A percentile compares a stretch with the other conserved stretches of the same genome.
Conservation (phyloP, 2,329 filamentous ascomycete genomes). For the Beauveria pseudobassiana region DNA sequence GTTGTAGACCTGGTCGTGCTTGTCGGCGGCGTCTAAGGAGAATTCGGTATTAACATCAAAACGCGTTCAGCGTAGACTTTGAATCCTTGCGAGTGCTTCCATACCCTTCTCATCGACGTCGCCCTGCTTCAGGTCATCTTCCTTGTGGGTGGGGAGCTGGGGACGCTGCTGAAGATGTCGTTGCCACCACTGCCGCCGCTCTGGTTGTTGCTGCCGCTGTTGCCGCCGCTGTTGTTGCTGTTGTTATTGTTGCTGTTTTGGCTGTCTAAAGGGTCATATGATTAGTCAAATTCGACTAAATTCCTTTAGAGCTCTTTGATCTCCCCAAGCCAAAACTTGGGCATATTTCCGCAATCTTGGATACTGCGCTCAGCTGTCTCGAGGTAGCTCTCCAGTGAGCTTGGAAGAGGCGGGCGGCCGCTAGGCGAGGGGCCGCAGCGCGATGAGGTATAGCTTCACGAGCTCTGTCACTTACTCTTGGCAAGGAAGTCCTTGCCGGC, state of each 20-base stretch:
- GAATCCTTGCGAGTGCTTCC: background rate
- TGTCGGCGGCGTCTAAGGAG: constrained; percentile 54
- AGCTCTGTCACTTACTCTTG: constrained; percentile 6
- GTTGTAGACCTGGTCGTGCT: constrained; percentile 69
- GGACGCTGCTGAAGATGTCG: constrained; percentile 42
- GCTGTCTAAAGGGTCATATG: background rate
- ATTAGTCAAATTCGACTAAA: background rate
- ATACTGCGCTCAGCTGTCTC: background rate
- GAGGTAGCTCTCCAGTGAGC: background rate
- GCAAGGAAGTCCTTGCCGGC: constrained; percentile 30
- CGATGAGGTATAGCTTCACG: background rate
- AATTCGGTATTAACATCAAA: background rate
- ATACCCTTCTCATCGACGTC: constrained; percentile 44
- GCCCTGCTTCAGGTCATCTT: constrained; percentile 38
- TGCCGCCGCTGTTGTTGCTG: background rate
- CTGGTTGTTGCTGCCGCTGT: constrained; percentile 22
- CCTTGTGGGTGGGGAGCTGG: constrained; percentile 40
- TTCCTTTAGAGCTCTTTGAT: background rate
- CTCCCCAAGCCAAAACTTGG: no score
- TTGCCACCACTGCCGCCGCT: constrained; percentile 29
- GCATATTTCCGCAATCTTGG: background rate
- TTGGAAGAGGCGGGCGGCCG: background rate
- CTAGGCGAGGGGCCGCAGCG: constrained; percentile 1
- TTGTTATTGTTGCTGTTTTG: background rate
- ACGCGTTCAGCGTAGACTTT: no score